Conservation (phyloP, 768 basidiomycete species). For the Rhizopogon rudus region DNA sequence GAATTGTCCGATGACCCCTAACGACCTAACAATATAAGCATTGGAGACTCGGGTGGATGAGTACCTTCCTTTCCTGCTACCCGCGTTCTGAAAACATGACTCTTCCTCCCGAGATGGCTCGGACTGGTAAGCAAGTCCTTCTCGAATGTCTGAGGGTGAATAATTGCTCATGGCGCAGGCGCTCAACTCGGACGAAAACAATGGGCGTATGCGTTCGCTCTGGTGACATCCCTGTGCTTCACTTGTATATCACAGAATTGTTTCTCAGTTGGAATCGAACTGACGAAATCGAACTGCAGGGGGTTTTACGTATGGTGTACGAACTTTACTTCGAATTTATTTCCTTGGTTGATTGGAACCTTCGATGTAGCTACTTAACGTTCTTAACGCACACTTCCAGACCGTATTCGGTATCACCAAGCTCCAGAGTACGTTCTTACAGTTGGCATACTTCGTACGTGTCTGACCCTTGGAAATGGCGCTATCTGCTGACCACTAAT, state of each 20-base stretch:
- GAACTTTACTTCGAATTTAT: conserved; percentile 13
- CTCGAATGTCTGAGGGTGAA: background rate
- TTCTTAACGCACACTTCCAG: conserved; percentile 72
- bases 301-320: conserved; percentile 64
- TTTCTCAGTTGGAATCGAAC: background rate
- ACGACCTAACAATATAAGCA: background rate
- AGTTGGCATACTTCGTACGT: conserved; percentile 63
- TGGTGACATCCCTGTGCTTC: conserved; percentile 75
- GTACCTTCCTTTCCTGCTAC: conserved; percentile 3
- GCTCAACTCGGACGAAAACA: conserved; percentile 37
- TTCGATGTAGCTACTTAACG: conserved; percentile 52
- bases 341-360: background rate
- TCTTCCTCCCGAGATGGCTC: conserved; percentile 27
- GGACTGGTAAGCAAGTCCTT: conserved; percentile 28
- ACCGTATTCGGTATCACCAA: conserved; percentile 60
- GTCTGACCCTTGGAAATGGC: background rate
- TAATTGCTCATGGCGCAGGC: conserved; percentile 7
- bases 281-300: conserved; percentile 26
- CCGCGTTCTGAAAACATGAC: conserved; percentile 23
- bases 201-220: conserved; percentile 55
- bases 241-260: conserved; percentile 42
- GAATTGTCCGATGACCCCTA: background rate
- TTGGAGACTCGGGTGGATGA: background rate
- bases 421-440: conserved; percentile 68
- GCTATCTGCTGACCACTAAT: background rate